Evolutionary conservation across 805 yeast genomes (phyloP).

Genomic region (Scheffersomyces lignosus): DNA sequence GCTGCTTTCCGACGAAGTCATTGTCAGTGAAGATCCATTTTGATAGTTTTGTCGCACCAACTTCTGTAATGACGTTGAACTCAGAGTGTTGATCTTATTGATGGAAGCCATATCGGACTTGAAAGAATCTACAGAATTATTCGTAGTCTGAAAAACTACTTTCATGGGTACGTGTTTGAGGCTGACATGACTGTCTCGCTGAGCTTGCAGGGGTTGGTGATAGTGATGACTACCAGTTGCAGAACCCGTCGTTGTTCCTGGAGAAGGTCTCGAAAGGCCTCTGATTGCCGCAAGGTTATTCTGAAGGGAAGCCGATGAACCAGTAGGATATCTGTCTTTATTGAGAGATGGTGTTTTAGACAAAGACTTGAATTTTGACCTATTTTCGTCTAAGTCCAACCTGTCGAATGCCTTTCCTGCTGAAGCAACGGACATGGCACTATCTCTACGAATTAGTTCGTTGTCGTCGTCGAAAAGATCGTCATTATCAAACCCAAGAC

Average conservation of each 20-base stretch:
- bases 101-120: slow-evolving; percentile 20
- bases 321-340: background rate
- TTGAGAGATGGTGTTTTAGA: background rate
- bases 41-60: no score
- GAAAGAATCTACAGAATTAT: slow-evolving; percentile 24
- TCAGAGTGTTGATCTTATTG: slow-evolving; percentile 1
- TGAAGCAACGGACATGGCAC: slow-evolving; percentile 25
- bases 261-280: background rate
- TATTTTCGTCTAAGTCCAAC: slow-evolving; percentile 22
- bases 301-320: background rate
- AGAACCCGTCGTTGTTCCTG: no score
- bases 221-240: background rate
- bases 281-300: background rate
- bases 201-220: background rate
- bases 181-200: background rate
- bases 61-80: slow-evolving; percentile 1
- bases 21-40: no score
- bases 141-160: slow-evolving; percentile 19
- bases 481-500: slow-evolving; percentile 30
- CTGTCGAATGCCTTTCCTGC: slow-evolving; percentile 33
- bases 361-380: background rate
- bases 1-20: no score
- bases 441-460: slow-evolving; percentile 14
- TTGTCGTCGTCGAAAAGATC: slow-evolving; percentile 18
- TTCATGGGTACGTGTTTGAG: slow-evolving; percentile 6